Percentiles rank a stretch among this genome's conserved stretches.
Conservation (phyloP, 139 green algal species). For the Chlorella sp. region DNA sequence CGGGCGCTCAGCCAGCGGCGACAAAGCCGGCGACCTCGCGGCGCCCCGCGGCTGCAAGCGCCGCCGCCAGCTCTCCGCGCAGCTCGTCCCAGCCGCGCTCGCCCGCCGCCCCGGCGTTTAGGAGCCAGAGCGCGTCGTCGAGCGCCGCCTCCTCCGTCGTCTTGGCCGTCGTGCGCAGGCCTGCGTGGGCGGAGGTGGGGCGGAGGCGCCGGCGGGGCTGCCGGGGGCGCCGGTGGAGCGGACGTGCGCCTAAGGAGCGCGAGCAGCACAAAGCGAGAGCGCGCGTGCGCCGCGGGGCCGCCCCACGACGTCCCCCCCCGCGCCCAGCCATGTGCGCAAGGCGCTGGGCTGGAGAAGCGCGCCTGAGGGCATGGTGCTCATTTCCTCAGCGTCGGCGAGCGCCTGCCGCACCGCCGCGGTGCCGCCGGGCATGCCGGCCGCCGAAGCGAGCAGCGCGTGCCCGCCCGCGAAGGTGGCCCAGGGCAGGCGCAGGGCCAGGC, state of each 20-base stretch:
- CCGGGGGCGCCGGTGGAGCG: not conserved
- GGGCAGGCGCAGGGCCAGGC: constrained; percentile 65
- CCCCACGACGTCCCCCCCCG: not conserved
- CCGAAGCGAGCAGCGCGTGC: constrained; percentile 37
- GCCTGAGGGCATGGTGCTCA: constrained; percentile 30
- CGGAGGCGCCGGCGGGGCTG: not conserved
- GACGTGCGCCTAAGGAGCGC: not conserved
- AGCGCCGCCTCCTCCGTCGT: constrained; percentile 31
- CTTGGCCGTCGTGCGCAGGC: not conserved
- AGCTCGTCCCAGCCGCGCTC: constrained; percentile 49
- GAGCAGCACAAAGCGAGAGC: not conserved
- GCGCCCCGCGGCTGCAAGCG: too few relatives aligned
- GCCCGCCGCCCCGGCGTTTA: constrained; percentile 50
- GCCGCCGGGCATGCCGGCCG: constrained; percentile 44
- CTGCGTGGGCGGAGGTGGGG: not conserved
- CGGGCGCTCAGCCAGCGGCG: too few relatives aligned
- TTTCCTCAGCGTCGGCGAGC: constrained; percentile 36
- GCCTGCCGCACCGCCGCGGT: constrained; percentile 14
- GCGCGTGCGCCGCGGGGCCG: not conserved
- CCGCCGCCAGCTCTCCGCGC: constrained; percentile 33
- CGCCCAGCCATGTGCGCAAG: not conserved
- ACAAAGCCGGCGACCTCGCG: too few relatives aligned
- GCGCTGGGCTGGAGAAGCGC: too few relatives aligned
- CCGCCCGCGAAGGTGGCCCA: constrained; percentile 72
- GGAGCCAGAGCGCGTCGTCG: constrained; percentile 38